These are phyloP conservation scores for Mycosphaerella sp. DNA, from an alignment of 2,329 filamentous ascomycete genomes.

Conservation along the genomic window DNA sequence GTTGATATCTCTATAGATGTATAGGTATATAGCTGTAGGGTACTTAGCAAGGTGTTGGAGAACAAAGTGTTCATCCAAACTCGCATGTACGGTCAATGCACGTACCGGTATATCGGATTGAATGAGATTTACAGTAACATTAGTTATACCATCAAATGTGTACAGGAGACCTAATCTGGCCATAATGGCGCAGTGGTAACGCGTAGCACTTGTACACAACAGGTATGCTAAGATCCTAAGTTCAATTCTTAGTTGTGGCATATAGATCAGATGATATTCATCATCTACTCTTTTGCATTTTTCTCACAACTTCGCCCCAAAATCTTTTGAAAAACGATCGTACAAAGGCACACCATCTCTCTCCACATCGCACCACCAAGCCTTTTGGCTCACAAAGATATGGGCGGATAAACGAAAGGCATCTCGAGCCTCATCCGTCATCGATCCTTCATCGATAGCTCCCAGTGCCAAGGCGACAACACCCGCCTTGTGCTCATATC, in stretches of 20 bases:
- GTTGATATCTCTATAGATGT: no score
- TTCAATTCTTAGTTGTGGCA: slow-evolving; percentile 14
- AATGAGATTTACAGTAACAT: no score
- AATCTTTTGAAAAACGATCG: slow-evolving; percentile 14
- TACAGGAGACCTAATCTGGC: neutral
- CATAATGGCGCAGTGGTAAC: slow-evolving; percentile 19
- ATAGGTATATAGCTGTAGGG: no score
- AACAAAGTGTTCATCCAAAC: no score
- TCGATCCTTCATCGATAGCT: slow-evolving; percentile 18
- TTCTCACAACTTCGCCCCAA: slow-evolving; percentile 3
- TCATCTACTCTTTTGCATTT: neutral
- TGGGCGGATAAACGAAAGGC: slow-evolving; percentile 16
- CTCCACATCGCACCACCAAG: slow-evolving; percentile 16
- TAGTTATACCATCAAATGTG: neutral
- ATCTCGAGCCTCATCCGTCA: slow-evolving; percentile 11
- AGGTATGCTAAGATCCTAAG: slow-evolving; percentile 14
- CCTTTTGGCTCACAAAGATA: slow-evolving; percentile 23
- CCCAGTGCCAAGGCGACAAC: slow-evolving; percentile 14
- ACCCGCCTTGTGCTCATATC: slow-evolving; percentile 17
- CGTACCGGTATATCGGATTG: no score
- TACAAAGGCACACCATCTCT: slow-evolving; percentile 16
- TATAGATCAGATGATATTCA: no score
- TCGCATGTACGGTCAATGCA: no score
- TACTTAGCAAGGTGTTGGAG: no score
- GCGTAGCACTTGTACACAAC: slow-evolving; percentile 9